Conservation (phyloP, 208 protist genomes). For the Trypanosoma platydactyli region DNA sequence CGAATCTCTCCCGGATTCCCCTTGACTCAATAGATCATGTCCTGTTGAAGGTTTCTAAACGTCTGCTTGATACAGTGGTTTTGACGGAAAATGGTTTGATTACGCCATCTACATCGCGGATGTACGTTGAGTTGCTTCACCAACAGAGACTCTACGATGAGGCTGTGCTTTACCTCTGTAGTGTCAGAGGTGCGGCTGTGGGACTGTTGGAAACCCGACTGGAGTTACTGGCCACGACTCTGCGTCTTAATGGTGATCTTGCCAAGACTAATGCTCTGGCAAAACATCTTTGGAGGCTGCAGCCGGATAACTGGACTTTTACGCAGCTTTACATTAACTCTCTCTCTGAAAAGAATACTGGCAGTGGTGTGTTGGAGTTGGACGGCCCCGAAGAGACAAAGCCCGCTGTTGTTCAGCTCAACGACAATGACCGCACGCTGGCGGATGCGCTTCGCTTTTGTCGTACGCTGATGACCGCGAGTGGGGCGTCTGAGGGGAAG, state of each 20-base stretch:
- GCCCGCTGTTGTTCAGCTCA: slow-evolving; percentile 38
- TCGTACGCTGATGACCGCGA: slow-evolving; percentile 7
- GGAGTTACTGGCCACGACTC: slow-evolving; percentile 53
- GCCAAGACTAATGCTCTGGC: slow-evolving; percentile 59
- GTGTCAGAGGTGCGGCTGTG: slow-evolving; percentile 50
- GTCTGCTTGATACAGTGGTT: slow-evolving; percentile 59
- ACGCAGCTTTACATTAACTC: slow-evolving; percentile 67
- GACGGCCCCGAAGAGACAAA: slow-evolving; percentile 39
- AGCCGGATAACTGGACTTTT: slow-evolving; percentile 81
- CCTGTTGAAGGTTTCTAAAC: slow-evolving; percentile 69
- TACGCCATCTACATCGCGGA: slow-evolving; percentile 59
- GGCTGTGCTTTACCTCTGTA: slow-evolving; percentile 67
- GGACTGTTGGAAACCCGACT: slow-evolving; percentile 75
- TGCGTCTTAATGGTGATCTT: slow-evolving; percentile 42
- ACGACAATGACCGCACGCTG: slow-evolving; percentile 41
- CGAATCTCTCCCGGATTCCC: slow-evolving; percentile 77
- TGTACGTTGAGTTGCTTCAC: slow-evolving; percentile 77
- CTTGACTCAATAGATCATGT: slow-evolving; percentile 59
- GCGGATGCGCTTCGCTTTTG: slow-evolving; percentile 55
- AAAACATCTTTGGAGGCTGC: slow-evolving; percentile 48
- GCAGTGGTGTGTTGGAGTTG: slow-evolving; percentile 21
- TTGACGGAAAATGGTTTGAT: slow-evolving; percentile 64
- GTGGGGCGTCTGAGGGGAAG: slow-evolving; percentile 35
- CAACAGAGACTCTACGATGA: slow-evolving; percentile 63
- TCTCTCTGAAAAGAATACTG: slow-evolving; percentile 25